Evolutionary conservation across 257 asterid genomes (phyloP).

Genomic region (Buddleja alternifolia): DNA sequence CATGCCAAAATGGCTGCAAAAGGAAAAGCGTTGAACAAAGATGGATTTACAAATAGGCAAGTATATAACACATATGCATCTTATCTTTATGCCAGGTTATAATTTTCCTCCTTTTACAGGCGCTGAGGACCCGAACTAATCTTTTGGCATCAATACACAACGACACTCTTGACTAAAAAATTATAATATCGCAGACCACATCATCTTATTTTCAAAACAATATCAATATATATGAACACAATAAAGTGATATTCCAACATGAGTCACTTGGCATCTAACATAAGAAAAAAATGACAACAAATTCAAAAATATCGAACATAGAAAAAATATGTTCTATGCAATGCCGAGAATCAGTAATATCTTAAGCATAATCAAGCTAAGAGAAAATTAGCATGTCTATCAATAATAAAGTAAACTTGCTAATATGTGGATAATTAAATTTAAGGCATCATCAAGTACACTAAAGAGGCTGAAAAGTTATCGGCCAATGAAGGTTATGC

Average conservation of each 20-base stretch:
- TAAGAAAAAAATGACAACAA: not conserved
- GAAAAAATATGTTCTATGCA: not conserved
- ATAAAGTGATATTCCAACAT: not conserved
- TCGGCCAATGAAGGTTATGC: not conserved
- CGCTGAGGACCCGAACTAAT: conserved; percentile 4
- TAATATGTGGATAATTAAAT: not conserved
- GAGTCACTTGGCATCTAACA: conserved; percentile 6
- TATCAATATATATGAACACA: not conserved
- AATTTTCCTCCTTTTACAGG: not conserved
- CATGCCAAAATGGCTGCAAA: conserved; percentile 97
- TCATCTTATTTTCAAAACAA: conserved; percentile 11
- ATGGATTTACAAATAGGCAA: conserved; percentile 15
- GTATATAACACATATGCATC: conserved; percentile 23
- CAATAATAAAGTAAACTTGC: not conserved
- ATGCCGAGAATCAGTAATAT: not conserved
- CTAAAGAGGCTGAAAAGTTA: conserved; percentile 17
- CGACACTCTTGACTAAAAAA: not conserved
- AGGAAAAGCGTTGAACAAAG: conserved; percentile 21
- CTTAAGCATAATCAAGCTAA: not conserved
- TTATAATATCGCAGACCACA: conserved; percentile 15
- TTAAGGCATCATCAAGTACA: conserved; percentile 9
- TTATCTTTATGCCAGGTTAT: not conserved
- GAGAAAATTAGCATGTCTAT: not conserved
- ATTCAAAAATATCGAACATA: not conserved
- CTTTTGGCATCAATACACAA: not conserved